Evolutionary conservation across 1,284 basidiomycete genomes (phyloP), one percentile per base, ranked within the genome.

Genomic region (Cryptococcus neoformans): DNA sequence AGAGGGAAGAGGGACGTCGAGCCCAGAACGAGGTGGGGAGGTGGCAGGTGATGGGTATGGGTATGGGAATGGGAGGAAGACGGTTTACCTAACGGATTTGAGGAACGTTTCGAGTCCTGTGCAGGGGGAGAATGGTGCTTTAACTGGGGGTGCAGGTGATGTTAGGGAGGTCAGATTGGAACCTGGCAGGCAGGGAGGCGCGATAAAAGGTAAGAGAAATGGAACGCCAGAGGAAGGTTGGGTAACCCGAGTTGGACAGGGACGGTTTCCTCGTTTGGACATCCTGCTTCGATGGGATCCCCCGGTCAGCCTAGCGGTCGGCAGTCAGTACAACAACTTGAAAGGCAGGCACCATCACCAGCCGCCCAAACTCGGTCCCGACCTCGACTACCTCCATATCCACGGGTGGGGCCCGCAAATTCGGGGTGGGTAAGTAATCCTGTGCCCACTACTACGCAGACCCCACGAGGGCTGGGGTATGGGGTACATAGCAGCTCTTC

Each of bases 31-130:
- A 28, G 41, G 14, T 17, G 52, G 34, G 10, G 8, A 16, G 49
- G 28, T 2, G 28, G 28, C 28, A 4, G 28, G 3, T 28, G 28
- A 28, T 28, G 28, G 28, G 28, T 4, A 28, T 28, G 28, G 28
- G 28, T 4, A 28, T 28, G 28, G 28, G 28, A 28, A 28, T 28
- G 34, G 44, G 34, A 45, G 55, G 48, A 56, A 60, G 44, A 56
- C 51, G 21, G 55, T 56, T 6, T 60, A 60, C 51, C 40, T 60
- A 39, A 57, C 49, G 6, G 53, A 60, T 60, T 34, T 60, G 21
- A 54, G 35, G 45, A 45, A 38, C 35, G 37, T 35, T 5, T 35
- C 47, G 9, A 36, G 38, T 35, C 39, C 48, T 10, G 9, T 45
- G 17, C 40, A 51, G 10, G 41, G 40, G 45, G 16, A 34, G 37